phyloP scores from a whole-genome alignment of 169 alveolate species.

The Neospora caninum region DNA sequence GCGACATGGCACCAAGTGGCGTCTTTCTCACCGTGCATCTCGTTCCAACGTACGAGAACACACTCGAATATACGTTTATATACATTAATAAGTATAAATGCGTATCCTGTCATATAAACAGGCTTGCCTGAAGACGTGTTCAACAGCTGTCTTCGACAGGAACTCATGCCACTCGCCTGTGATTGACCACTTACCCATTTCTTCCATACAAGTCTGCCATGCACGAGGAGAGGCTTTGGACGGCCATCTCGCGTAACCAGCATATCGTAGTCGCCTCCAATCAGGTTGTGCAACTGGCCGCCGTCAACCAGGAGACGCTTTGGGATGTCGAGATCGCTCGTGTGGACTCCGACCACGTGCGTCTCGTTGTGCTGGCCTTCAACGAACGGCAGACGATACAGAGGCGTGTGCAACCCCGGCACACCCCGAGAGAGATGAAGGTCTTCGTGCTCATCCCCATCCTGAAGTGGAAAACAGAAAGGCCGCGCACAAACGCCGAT shows the following conservation, averaged over 20 bases:
- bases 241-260: slow-evolving; percentile 56
- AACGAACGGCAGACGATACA: slow-evolving; percentile 61
- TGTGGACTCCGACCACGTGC: slow-evolving; percentile 57
- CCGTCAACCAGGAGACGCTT: slow-evolving; percentile 42
- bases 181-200: not conserved
- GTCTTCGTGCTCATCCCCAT: slow-evolving; percentile 52
- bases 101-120: too few species aligned
- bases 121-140: too few species aligned
- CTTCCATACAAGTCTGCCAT: slow-evolving; percentile 63
- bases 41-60: too few species aligned
- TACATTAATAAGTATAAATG: too few species aligned
- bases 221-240: slow-evolving; percentile 61
- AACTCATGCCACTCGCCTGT: too few species aligned
- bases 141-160: too few species aligned
- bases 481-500: not conserved
- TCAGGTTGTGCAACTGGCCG: not conserved
- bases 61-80: too few species aligned
- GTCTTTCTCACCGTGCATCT: too few species aligned
- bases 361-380: slow-evolving; percentile 67
- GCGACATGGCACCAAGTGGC: too few species aligned
- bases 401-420: slow-evolving; percentile 55
- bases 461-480: not conserved
- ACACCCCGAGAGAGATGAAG: slow-evolving; percentile 55
- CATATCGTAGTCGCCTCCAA: slow-evolving; percentile 53
- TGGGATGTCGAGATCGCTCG: slow-evolving; percentile 25